Percentiles rank a stretch among this genome's conserved stretches.
Conservation (phyloP, 257 asterid species). For the Mentha longifolia region DNA sequence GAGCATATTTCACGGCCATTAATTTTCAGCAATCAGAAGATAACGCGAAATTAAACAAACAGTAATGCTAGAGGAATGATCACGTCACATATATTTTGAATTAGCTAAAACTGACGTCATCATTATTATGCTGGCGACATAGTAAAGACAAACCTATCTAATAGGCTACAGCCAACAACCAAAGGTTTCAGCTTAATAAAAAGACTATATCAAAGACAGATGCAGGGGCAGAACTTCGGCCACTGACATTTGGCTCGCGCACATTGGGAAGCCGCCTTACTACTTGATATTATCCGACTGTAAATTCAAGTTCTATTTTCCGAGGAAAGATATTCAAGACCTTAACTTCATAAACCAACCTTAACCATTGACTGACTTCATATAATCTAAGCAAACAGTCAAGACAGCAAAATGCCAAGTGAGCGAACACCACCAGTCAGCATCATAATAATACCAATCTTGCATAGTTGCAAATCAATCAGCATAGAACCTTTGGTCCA, state of each 20-base stretch:
- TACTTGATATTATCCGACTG: neutral
- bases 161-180: slow-evolving; percentile 10
- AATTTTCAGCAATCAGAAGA: neutral
- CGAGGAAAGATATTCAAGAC: neutral
- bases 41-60: slow-evolving; percentile 9
- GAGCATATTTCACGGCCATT: slow-evolving; percentile 7
- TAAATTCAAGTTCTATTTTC: slow-evolving; percentile 5
- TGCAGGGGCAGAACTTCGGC: slow-evolving; percentile 1
- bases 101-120: slow-evolving; percentile 1
- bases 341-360: neutral
- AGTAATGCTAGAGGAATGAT: slow-evolving; percentile 8
- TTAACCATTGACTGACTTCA: slow-evolving; percentile 5
- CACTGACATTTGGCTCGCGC: slow-evolving; percentile 17
- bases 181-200: slow-evolving; percentile 18
- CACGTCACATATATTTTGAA: slow-evolving; percentile 1
- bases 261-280: slow-evolving; percentile 5
- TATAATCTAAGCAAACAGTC: slow-evolving; percentile 23
- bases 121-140: slow-evolving; percentile 15
- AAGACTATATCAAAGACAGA: neutral
- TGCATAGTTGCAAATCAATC: slow-evolving; percentile 15
- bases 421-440: slow-evolving; percentile 20
- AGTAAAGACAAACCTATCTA: slow-evolving; percentile 28
- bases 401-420: slow-evolving; percentile 17
- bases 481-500: slow-evolving; percentile 24
- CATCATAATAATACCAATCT: slow-evolving; percentile 2